Conservation (phyloP, 2,329 filamentous ascomycete species). For the Aspergillus sp. region DNA sequence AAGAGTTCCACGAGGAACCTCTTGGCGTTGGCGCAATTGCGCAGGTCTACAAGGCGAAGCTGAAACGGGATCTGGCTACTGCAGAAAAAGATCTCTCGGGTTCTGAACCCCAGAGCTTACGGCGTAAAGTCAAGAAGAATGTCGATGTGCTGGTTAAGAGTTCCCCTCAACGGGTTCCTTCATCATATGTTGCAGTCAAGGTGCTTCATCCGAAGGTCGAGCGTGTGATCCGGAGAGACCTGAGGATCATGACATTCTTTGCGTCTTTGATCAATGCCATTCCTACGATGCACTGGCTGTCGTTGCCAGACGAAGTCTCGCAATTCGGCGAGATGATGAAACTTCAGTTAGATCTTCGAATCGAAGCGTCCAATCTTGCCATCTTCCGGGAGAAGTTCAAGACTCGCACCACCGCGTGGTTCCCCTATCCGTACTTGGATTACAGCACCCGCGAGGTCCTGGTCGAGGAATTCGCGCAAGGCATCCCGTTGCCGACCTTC, state of each 20-base stretch:
- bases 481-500: constrained; percentile 84
- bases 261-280: constrained; percentile 74
- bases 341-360: constrained; percentile 88
- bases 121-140: constrained; percentile 65
- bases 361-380: constrained; percentile 81
- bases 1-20: constrained; percentile 84
- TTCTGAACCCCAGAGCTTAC: constrained; percentile 47
- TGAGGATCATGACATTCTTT: constrained; percentile 91
- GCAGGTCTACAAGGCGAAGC: constrained; percentile 91
- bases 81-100: constrained; percentile 49
- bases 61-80: constrained; percentile 69
- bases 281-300: constrained; percentile 95
- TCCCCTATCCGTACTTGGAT: constrained; percentile 85
- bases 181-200: constrained; percentile 88
- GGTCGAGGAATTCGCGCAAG: constrained; percentile 91
- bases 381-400: constrained; percentile 88
- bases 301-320: constrained; percentile 82
- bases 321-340: constrained; percentile 99
- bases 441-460: constrained; percentile 89
- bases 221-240: constrained; percentile 76
- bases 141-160: constrained; percentile 83
- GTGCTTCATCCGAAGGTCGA: constrained; percentile 90
- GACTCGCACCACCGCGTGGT: constrained; percentile 85
- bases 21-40: constrained; percentile 93
- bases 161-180: constrained; percentile 75